Evolutionary conservation across 805 yeast species (phyloP).

Genomic region (Allodekkera sacchari): DNA sequence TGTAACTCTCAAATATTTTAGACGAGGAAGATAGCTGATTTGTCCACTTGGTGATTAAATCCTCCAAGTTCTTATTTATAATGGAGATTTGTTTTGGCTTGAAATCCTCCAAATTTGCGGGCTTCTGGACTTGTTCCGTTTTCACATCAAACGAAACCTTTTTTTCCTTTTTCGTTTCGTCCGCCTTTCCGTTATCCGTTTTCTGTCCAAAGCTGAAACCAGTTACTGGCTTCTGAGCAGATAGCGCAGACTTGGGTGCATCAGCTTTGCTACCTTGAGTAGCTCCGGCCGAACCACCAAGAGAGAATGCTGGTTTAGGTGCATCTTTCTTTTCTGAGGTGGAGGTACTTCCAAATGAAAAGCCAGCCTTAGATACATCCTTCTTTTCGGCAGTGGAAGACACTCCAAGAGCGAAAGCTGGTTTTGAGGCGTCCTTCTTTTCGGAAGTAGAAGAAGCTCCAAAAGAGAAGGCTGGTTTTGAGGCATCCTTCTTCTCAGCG

Average conservation of each 20-base stretch:
- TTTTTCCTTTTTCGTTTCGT: background rate
- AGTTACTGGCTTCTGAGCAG: slow-evolving; percentile 1
- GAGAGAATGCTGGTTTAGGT: slow-evolving; percentile 5
- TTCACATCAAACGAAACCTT: slow-evolving; percentile 15
- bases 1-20: slow-evolving; percentile 64
- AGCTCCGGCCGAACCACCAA: slow-evolving; percentile 1
- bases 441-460: slow-evolving; percentile 9
- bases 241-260: slow-evolving; percentile 1
- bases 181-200: slow-evolving; percentile 7
- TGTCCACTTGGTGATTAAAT: slow-evolving; percentile 89
- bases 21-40: slow-evolving; percentile 70
- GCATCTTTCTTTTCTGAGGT: slow-evolving; percentile 1
- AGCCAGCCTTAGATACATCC: slow-evolving; percentile 1
- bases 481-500: slow-evolving; percentile 16
- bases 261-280: slow-evolving; percentile 1
- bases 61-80: slow-evolving; percentile 88
- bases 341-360: too few species aligned
- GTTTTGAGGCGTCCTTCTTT: slow-evolving; percentile 14
- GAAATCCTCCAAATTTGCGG: slow-evolving; percentile 41
- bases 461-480: slow-evolving; percentile 10
- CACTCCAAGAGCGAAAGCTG: too few species aligned
- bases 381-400: slow-evolving; percentile 2
- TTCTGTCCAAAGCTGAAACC: slow-evolving; percentile 10
- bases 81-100: slow-evolving; percentile 67
- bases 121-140: slow-evolving; percentile 15